Percentiles rank a stretch among this genome's conserved stretches.
Conservation (phyloP, 768 basidiomycete species). For the Serendipita sp. region DNA sequence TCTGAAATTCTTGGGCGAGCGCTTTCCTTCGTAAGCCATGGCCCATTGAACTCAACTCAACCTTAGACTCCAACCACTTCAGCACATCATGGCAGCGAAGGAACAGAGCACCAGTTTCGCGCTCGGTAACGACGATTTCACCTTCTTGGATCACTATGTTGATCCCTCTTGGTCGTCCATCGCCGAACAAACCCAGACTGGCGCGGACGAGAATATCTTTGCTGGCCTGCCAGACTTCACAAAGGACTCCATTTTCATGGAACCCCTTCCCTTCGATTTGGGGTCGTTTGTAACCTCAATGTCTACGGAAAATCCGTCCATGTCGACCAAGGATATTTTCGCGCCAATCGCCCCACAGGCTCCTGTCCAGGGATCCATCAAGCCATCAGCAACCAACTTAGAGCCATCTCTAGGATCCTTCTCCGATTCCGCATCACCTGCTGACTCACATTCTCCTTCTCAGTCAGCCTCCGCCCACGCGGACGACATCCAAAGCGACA, state of each 20-base stretch:
- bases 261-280: conserved; percentile 5
- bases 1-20: too few relatives aligned
- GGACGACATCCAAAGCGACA: background rate
- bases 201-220: background rate
- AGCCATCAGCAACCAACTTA: background rate
- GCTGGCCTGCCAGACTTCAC: conserved; percentile 1
- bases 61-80: background rate
- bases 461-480: conserved; percentile 2
- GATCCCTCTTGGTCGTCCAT: conserved; percentile 2
- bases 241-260: background rate
- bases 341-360: background rate
- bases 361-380: background rate
- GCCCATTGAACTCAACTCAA: background rate
- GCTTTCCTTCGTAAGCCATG: too few relatives aligned
- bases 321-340: conserved; percentile 2
- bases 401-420: background rate
- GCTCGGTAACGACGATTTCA: conserved; percentile 4
- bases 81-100: background rate
- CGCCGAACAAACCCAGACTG: background rate
- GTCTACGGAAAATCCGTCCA: background rate
- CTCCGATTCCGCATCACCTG: background rate
- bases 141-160: conserved; percentile 4
- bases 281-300: background rate
- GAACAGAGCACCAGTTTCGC: background rate
- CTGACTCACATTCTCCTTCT: conserved; percentile 5